Conservation (phyloP, 2,329 filamentous ascomycete species). For the Beauveria medogensis region DNA sequence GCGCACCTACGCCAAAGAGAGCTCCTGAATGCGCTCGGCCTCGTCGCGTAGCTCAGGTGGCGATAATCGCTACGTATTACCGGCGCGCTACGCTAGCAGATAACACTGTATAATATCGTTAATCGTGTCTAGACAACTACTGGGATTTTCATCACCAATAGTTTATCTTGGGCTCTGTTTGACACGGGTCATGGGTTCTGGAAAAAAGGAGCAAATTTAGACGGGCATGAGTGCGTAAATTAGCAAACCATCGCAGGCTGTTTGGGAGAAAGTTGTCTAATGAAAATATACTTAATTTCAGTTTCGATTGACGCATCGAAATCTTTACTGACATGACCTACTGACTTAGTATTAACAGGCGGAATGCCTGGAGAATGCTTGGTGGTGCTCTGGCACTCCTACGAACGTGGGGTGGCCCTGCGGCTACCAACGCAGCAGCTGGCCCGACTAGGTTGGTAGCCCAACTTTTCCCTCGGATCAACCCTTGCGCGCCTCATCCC, state of each 20-base stretch:
- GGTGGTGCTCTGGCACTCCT: not conserved
- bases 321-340: not conserved
- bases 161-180: not conserved
- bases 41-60: not conserved
- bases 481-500: not conserved
- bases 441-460: not conserved
- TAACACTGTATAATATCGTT: constrained; percentile 5
- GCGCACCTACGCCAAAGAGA: constrained; percentile 65
- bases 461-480: constrained; percentile 8
- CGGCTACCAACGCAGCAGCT: not conserved
- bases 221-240: not conserved
- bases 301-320: not conserved
- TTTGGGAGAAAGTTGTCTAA: constrained; percentile 8
- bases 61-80: not conserved
- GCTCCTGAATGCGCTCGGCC: constrained; percentile 26
- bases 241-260: not conserved
- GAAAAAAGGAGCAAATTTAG: constrained; percentile 10
- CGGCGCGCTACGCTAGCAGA: not conserved
- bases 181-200: constrained; percentile 6
- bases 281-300: constrained; percentile 12
- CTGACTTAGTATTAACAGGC: not conserved
- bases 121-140: not conserved
- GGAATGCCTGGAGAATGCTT: not conserved
- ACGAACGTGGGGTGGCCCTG: constrained; percentile 1
- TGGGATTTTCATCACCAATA: not conserved